Evolutionary conservation across 495 filamentous ascomycete species (phyloP).

Genomic region (Annulohypoxylon bovei): DNA sequence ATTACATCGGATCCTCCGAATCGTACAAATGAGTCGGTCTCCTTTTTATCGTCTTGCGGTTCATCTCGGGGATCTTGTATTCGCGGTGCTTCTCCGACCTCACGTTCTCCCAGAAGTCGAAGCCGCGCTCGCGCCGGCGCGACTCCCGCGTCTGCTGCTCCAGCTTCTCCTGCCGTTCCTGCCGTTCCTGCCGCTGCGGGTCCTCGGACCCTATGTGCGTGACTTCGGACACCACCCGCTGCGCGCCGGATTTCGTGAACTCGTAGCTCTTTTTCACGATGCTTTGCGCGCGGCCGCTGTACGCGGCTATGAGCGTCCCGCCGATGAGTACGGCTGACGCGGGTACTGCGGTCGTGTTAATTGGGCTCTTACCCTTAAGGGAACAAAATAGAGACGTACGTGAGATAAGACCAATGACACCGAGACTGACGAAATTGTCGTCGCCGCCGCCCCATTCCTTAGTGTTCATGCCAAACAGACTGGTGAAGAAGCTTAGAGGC

Average conservation of each 20-base stretch:
- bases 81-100: constrained; percentile 44
- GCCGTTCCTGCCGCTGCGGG: constrained; percentile 40
- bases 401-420: constrained; percentile 52
- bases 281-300: constrained; percentile 52
- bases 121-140: constrained; percentile 48
- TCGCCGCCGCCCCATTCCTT: constrained; percentile 67
- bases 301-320: constrained; percentile 53
- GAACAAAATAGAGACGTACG: constrained; percentile 26
- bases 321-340: constrained; percentile 51
- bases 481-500: constrained; percentile 73
- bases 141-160: constrained; percentile 34
- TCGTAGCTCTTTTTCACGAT: constrained; percentile 45
- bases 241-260: constrained; percentile 13
- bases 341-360: constrained; percentile 46
- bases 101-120: constrained; percentile 58
- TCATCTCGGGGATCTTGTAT: constrained; percentile 57
- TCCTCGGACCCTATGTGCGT: constrained; percentile 43
- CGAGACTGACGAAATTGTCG: constrained; percentile 46
- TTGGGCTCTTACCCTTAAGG: neutral
- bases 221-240: constrained; percentile 26
- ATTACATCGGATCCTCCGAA: constrained; percentile 1
- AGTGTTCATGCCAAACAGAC: constrained; percentile 72
- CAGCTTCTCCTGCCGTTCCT: constrained; percentile 32
- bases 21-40: neutral
- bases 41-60: constrained; percentile 42